Evolutionary conservation across 768 basidiomycete genomes (phyloP), one percentile per base, ranked within the genome.

Genomic region (Leucogyrophana mollusca): DNA sequence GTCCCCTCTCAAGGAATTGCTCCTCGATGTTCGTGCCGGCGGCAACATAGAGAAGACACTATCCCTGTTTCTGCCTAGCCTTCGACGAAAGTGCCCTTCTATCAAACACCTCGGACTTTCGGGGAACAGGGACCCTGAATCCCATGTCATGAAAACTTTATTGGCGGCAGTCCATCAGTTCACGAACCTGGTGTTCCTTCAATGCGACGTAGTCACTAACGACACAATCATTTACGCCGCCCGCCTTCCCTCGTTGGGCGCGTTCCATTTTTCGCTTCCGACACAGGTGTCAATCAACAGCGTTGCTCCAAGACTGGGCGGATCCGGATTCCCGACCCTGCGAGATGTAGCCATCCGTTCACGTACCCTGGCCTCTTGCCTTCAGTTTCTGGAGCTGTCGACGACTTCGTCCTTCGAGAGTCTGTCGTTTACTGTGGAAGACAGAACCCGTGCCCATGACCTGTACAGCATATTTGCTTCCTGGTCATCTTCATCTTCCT

Each of bases 341-440:
- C 56, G 55, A 37, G 58, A 61, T 40, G 52, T 56, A 3, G 34
- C 56, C 1, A 45, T 61, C 23, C 57, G 58, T 6, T 50, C 58
- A 0, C 56, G 58, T 4, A 60, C 39, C 49, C 57, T 61, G 60
- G 50, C 48, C 13, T 43, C 49, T 35, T 49, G 53, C 37, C 55
- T 57, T 11, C 56, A 37, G 39, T 61, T 61, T 49, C 20, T 61
- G 39, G 43, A 60, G 46, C 57, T 60, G 52, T 46, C 62, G 24
- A 53, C 57, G 34, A 63, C 61, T 27, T 50, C 53, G 40, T 58
- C 56, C 25, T 48, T 61, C 50, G 61, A 63, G 54, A 60, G 61
- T 52, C 62, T 61, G 34, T 63, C 62, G 56, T 58, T 61, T 56
- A 61, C 62, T 22, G 42, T 61, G 40, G 60, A 62, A 40, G 61